Conservation (phyloP, 2,329 filamentous ascomycete genomes). For the Colletotrichum theobromicola region DNA sequence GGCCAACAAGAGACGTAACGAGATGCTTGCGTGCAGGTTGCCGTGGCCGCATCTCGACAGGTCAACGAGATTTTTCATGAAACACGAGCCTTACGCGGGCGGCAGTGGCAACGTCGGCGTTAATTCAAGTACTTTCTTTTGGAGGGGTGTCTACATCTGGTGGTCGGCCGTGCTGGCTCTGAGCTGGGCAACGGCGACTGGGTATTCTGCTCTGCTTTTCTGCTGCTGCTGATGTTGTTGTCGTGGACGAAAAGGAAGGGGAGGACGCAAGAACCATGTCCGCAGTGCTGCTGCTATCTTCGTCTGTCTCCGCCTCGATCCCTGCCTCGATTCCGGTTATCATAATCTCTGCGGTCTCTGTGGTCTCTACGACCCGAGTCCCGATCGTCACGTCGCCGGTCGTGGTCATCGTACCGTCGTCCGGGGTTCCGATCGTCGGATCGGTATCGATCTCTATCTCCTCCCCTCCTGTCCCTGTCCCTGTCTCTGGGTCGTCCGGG, state of each 20-base stretch:
- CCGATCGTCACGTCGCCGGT: conserved; percentile 25
- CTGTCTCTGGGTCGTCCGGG: conserved; percentile 24
- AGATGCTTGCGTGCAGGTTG: conserved; percentile 1
- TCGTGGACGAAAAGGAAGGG: background rate
- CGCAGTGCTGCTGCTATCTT: conserved; percentile 9
- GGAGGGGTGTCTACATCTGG: conserved; percentile 6
- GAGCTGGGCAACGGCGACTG: background rate
- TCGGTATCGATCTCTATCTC: conserved; percentile 15
- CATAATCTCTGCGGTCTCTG: conserved; percentile 37
- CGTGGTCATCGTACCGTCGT: conserved; percentile 19
- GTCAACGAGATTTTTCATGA: conserved; percentile 13
- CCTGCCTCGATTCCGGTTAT: conserved; percentile 32
- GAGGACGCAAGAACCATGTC: background rate
- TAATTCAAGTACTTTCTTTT: background rate
- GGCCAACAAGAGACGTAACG: background rate
- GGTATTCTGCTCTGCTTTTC: conserved; percentile 7
- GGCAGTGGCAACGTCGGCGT: conserved; percentile 14
- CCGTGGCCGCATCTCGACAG: conserved; percentile 8
- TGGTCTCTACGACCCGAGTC: conserved; percentile 38
- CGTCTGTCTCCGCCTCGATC: conserved; percentile 34
- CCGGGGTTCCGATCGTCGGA: conserved; percentile 14
- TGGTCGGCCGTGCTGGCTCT: background rate
- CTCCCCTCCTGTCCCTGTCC: conserved; percentile 1
- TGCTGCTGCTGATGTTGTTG: background rate
- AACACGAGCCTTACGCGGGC: conserved; percentile 21